Evolutionary conservation across 2,329 filamentous ascomycete species (phyloP).

Genomic region (Fusarium caatingaense): DNA sequence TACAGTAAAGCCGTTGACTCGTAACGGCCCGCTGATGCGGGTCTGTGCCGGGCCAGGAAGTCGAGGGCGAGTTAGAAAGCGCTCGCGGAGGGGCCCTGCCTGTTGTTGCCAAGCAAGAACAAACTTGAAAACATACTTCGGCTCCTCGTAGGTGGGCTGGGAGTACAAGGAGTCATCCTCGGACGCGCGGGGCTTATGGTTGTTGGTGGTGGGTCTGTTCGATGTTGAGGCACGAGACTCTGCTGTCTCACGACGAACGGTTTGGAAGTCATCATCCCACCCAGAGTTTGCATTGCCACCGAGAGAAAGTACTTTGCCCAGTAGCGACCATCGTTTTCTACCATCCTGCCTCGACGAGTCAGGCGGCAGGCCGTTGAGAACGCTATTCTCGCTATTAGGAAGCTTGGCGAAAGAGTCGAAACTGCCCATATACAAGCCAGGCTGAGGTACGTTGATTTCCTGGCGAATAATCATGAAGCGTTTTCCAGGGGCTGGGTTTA

Average conservation of each 20-base stretch:
- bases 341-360: conserved; percentile 52
- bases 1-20: conserved; percentile 54
- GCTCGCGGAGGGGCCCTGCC: conserved; percentile 65
- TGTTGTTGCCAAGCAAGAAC: conserved; percentile 74
- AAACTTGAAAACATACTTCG: conserved; percentile 78
- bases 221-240: conserved; percentile 53
- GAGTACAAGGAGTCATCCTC: conserved; percentile 67
- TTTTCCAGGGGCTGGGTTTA: conserved; percentile 84
- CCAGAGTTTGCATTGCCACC: conserved; percentile 35
- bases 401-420: conserved; percentile 60
- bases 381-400: conserved; percentile 37
- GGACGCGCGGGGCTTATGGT: conserved; percentile 53
- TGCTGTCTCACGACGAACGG: conserved; percentile 62
- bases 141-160: conserved; percentile 64
- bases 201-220: conserved; percentile 49
- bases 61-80: conserved; percentile 74
- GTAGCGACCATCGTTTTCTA: conserved; percentile 72
- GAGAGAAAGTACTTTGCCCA: conserved; percentile 70
- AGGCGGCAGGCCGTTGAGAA: conserved; percentile 44
- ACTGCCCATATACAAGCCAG: conserved; percentile 58
- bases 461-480: conserved; percentile 90
- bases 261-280: conserved; percentile 61
- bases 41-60: conserved; percentile 78
- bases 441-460: conserved; percentile 66
- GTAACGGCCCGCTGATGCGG: conserved; percentile 61